Percentiles rank a stretch among this genome's conserved stretches.
These are phyloP conservation scores for Gleditsia sinensis DNA, from an alignment of 306 rosid genomes.

Conservation along the genomic window DNA sequence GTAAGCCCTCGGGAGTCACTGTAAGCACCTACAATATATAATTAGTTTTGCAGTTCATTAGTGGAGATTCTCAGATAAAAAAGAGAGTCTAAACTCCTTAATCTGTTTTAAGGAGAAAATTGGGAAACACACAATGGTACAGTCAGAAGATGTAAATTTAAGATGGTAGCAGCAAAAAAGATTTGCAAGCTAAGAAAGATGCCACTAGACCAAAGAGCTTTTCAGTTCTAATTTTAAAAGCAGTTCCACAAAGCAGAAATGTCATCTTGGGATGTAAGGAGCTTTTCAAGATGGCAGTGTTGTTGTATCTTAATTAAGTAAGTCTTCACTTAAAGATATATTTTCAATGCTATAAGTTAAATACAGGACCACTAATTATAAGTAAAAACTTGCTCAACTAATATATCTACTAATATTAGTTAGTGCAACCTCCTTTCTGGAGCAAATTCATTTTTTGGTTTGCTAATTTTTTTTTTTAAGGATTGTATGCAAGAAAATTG, in stretches of 20 bases:
- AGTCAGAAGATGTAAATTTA: neutral
- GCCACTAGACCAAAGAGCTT: neutral
- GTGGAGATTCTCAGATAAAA: conserved; percentile 24
- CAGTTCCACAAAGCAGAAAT: neutral
- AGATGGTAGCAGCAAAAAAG: neutral
- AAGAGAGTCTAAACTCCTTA: neutral
- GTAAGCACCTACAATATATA: conserved; percentile 73
- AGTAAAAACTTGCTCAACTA: conserved; percentile 8
- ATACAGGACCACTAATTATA: neutral
- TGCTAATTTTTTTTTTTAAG: neutral
- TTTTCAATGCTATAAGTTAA: neutral
- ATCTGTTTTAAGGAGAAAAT: conserved; percentile 1
- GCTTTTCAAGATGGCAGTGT: neutral
- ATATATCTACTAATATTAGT: neutral
- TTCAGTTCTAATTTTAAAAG: neutral
- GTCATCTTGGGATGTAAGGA: conserved; percentile 21
- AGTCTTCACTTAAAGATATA: conserved; percentile 19
- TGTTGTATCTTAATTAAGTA: conserved; percentile 8
- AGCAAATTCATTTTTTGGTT: conserved; percentile 7
- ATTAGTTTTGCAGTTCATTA: conserved; percentile 23
- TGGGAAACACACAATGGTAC: neutral
- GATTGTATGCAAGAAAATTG: conserved; percentile 1
- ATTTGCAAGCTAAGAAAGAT: conserved; percentile 5
- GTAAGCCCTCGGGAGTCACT: conserved; percentile 96
- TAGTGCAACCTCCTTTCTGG: conserved; percentile 1